Percentiles rank a stretch among this genome's conserved stretches.
Evolutionary conservation across 495 filamentous ascomycete genomes (phyloP).

Genomic region (Talaromyces stipitatus): DNA sequence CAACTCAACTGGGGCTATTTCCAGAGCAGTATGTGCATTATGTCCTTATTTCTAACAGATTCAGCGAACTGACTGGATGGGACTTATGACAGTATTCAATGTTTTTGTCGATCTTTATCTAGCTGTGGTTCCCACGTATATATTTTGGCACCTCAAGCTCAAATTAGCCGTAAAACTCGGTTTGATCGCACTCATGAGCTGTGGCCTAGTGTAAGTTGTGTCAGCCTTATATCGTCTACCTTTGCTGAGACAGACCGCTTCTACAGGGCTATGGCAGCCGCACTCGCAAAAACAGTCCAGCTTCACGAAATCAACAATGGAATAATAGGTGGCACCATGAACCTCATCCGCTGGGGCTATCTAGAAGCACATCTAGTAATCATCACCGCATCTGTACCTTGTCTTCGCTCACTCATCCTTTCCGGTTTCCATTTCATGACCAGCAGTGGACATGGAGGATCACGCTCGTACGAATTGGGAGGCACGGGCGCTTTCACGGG

Average conservation of each 20-base stretch:
- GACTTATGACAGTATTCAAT: slow-evolving; percentile 25
- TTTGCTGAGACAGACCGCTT: not conserved
- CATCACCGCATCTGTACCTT: slow-evolving; percentile 3
- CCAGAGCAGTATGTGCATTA: not conserved
- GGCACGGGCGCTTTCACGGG: too few species aligned
- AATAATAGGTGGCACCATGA: not conserved
- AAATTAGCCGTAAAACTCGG: slow-evolving; percentile 29
- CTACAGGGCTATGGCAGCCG: slow-evolving; percentile 29
- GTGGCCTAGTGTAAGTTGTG: slow-evolving; percentile 29
- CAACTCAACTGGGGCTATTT: not conserved
- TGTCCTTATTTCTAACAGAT: not conserved
- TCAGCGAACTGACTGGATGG: not conserved
- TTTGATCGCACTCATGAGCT: slow-evolving; percentile 30
- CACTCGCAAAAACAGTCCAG: slow-evolving; percentile 37
- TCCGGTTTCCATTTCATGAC: not conserved
- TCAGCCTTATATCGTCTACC: not conserved
- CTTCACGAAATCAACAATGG: slow-evolving; percentile 16
- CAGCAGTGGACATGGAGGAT: not conserved
- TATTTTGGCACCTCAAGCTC: slow-evolving; percentile 39
- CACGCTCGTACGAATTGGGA: not conserved
- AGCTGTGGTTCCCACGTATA: slow-evolving; percentile 31
- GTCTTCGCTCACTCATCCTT: slow-evolving; percentile 2
- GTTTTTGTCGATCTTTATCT: slow-evolving; percentile 33
- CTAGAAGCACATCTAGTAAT: slow-evolving; percentile 1
- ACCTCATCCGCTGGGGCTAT: slow-evolving; percentile 1